Evolutionary conservation across 208 protist genomes (phyloP).

Genomic region (Leishmania guyanensis): DNA sequence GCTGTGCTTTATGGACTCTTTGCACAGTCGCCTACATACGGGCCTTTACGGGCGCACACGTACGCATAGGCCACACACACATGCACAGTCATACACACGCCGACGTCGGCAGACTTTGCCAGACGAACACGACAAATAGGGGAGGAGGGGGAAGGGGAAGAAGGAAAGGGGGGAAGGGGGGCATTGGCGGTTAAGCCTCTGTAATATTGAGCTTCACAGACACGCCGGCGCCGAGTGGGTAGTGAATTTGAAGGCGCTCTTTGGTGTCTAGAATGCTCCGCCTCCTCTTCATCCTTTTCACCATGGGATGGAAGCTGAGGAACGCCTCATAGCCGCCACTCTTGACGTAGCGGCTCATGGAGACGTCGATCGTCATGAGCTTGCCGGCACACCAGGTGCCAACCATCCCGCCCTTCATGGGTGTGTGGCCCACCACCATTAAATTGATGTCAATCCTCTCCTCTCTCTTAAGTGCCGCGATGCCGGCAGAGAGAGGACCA

Average conservation of each 20-base stretch:
- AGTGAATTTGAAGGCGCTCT: conserved; percentile 19
- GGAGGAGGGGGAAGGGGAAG: not conserved
- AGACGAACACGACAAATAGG: not conserved
- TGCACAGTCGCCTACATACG: not conserved
- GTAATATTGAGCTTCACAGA: not conserved
- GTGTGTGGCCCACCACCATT: conserved; percentile 72
- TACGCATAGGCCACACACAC: not conserved
- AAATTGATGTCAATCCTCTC: conserved; percentile 30
- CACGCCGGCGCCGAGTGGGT: conserved; percentile 15
- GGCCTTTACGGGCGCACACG: not conserved
- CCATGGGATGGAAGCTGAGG: conserved; percentile 8
- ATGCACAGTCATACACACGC: not conserved
- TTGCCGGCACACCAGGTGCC: conserved; percentile 18
- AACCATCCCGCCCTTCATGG: conserved; percentile 21
- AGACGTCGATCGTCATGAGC: conserved; percentile 31
- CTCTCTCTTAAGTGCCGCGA: conserved; percentile 31
- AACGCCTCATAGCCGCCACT: conserved; percentile 39
- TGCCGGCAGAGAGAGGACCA: conserved; percentile 29
- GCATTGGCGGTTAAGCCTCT: not conserved
- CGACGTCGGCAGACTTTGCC: not conserved
- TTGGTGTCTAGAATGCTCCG: not conserved
- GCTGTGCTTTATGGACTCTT: not conserved
- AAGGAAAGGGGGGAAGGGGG: too few species aligned
- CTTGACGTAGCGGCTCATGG: conserved; percentile 39
- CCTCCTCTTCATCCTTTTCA: not conserved